Evolutionary conservation across 2,329 filamentous ascomycete species (phyloP).

Genomic region (Ascochyta pisi): DNA sequence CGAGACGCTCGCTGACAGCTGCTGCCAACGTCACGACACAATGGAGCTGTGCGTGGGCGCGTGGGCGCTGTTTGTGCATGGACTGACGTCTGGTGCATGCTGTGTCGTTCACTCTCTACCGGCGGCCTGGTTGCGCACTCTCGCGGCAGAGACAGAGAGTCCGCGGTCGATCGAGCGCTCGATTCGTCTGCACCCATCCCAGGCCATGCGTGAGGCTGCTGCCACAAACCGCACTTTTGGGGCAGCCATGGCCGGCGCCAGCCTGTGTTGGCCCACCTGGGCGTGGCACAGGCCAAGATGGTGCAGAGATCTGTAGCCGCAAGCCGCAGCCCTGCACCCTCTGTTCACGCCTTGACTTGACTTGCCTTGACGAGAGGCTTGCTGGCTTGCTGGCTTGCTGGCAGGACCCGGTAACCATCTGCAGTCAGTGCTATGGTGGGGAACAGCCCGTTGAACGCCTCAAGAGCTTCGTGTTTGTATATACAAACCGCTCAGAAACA

Average conservation of each 20-base stretch:
- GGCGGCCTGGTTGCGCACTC: slow-evolving; percentile 38
- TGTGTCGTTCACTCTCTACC: slow-evolving; percentile 32
- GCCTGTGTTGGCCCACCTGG: slow-evolving; percentile 23
- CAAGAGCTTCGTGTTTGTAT: neutral
- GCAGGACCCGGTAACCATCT: slow-evolving; percentile 29
- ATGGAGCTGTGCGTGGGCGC: neutral
- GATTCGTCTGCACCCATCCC: slow-evolving; percentile 24
- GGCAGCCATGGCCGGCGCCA: slow-evolving; percentile 31
- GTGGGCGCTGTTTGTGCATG: slow-evolving; percentile 23
- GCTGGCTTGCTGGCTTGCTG: slow-evolving; percentile 28
- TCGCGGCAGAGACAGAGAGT: slow-evolving; percentile 26
- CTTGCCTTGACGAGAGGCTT: slow-evolving; percentile 21
- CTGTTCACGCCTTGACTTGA: neutral
- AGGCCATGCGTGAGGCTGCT: slow-evolving; percentile 31
- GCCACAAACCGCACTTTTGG: slow-evolving; percentile 34
- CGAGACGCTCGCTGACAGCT: slow-evolving; percentile 36
- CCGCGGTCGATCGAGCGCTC: slow-evolving; percentile 35
- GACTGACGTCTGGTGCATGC: slow-evolving; percentile 19
- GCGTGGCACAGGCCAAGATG: slow-evolving; percentile 10
- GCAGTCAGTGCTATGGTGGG: slow-evolving; percentile 16
- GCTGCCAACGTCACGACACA: slow-evolving; percentile 20
- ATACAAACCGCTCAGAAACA: slow-evolving; percentile 20
- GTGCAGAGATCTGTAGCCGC: slow-evolving; percentile 36
- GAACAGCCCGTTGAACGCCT: slow-evolving; percentile 19
- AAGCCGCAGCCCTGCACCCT: slow-evolving; percentile 34